Evolutionary conservation across 116 monocot species (phyloP).

Genomic region (Papilionanthe hybrid): DNA sequence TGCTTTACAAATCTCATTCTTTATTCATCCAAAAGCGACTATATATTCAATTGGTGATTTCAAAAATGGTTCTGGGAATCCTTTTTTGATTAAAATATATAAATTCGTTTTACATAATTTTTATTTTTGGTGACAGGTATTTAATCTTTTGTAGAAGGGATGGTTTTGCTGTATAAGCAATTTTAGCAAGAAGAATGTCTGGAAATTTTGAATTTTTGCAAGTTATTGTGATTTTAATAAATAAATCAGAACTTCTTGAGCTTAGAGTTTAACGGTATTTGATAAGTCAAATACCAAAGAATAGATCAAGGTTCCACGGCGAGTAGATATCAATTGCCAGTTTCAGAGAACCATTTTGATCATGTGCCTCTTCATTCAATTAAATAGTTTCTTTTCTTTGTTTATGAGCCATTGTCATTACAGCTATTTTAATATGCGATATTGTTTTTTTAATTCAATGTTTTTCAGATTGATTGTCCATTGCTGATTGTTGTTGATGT

Average conservation of each 20-base stretch:
- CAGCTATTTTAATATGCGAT: background rate
- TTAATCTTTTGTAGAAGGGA: background rate
- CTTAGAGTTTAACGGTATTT: background rate
- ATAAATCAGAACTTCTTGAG: background rate
- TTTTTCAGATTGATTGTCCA: background rate
- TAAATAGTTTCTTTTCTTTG: background rate
- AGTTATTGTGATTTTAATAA: background rate
- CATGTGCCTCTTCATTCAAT: background rate
- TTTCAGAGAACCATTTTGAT: background rate
- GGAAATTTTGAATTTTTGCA: background rate
- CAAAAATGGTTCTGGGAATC: background rate
- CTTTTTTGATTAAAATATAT: background rate
- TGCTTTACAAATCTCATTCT: background rate
- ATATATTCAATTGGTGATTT: background rate
- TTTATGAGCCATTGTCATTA: background rate
- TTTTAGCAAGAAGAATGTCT: background rate
- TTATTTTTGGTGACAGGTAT: background rate
- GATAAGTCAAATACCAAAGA: background rate
- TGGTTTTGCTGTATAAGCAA: background rate
- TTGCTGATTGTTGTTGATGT: constrained; percentile 1
- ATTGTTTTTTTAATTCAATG: background rate
- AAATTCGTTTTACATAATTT: background rate
- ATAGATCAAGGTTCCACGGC: background rate
- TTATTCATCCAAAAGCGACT: background rate
- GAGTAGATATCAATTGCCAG: background rate